Conservation (phyloP, 1,284 basidiomycete genomes). For the Trametes versicolor region DNA sequence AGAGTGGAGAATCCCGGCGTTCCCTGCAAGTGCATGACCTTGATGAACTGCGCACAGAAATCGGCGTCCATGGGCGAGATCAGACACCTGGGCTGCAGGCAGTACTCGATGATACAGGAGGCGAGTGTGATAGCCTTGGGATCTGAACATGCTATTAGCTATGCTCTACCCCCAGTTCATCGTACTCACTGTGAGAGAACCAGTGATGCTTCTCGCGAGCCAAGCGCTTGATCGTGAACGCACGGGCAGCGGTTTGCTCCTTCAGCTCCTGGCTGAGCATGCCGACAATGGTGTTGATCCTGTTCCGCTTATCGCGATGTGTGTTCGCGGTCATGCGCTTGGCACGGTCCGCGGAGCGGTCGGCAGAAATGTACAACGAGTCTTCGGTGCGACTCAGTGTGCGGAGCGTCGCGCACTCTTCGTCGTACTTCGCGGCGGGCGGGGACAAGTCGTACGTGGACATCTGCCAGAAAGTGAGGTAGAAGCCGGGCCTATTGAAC, state of each 20-base stretch:
- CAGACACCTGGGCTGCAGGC: conserved; percentile 91
- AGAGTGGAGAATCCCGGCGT: conserved; percentile 90
- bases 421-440: conserved; percentile 74
- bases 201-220: conserved; percentile 87
- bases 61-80: conserved; percentile 97
- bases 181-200: conserved; percentile 78
- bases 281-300: conserved; percentile 65
- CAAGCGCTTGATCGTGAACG: conserved; percentile 81
- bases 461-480: conserved; percentile 95
- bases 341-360: conserved; percentile 69
- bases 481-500: conserved; percentile 80
- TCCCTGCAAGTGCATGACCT: conserved; percentile 86
- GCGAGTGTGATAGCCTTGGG: conserved; percentile 63
- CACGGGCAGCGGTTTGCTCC: conserved; percentile 76
- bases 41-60: conserved; percentile 93
- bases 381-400: conserved; percentile 72
- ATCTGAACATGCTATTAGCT: conserved; percentile 40
- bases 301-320: conserved; percentile 69
- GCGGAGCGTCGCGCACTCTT: conserved; percentile 68
- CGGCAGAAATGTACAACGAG: conserved; percentile 61
- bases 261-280: conserved; percentile 75
- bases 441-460: conserved; percentile 88
- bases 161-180: background rate
- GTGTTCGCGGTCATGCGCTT: conserved; percentile 62
- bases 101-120: conserved; percentile 84